Evolutionary conservation across 129 eudicot genomes (phyloP).

Genomic region (Dittrichia graveolens): DNA sequence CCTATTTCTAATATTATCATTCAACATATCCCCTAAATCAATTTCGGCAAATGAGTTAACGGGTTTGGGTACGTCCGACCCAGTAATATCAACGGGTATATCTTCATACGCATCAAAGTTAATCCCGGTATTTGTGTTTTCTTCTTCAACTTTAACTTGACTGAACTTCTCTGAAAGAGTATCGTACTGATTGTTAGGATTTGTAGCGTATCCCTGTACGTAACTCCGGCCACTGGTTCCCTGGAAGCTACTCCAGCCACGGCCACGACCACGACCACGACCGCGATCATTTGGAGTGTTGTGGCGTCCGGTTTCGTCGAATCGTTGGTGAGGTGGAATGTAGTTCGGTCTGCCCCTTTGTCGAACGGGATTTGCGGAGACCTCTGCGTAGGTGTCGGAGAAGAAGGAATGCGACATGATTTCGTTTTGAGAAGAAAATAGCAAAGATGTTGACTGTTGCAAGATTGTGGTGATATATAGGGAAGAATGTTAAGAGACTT

Average conservation of each 20-base stretch:
- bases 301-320: not conserved
- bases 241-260: constrained; percentile 19
- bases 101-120: constrained; percentile 85
- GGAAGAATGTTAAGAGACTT: constrained; percentile 4
- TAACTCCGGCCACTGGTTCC: constrained; percentile 25
- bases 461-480: not conserved
- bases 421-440: constrained; percentile 3
- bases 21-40: constrained; percentile 51
- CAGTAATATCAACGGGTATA: constrained; percentile 74
- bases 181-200: constrained; percentile 6
- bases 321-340: constrained; percentile 43
- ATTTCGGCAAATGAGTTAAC: constrained; percentile 58
- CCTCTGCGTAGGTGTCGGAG: constrained; percentile 23
- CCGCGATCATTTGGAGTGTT: not conserved
- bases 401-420: constrained; percentile 31
- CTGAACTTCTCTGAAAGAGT: constrained; percentile 18
- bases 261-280: constrained; percentile 13
- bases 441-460: not conserved
- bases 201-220: not conserved
- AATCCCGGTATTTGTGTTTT: constrained; percentile 19
- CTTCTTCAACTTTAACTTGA: constrained; percentile 22
- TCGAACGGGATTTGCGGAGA: constrained; percentile 6
- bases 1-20: constrained; percentile 51
- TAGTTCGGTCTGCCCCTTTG: constrained; percentile 40
- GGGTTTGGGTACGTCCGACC: constrained; percentile 67